Evolutionary conservation across 1,284 basidiomycete genomes (phyloP), one percentile per base, ranked within the genome.

Genomic region (Psilocybe mexicana): DNA sequence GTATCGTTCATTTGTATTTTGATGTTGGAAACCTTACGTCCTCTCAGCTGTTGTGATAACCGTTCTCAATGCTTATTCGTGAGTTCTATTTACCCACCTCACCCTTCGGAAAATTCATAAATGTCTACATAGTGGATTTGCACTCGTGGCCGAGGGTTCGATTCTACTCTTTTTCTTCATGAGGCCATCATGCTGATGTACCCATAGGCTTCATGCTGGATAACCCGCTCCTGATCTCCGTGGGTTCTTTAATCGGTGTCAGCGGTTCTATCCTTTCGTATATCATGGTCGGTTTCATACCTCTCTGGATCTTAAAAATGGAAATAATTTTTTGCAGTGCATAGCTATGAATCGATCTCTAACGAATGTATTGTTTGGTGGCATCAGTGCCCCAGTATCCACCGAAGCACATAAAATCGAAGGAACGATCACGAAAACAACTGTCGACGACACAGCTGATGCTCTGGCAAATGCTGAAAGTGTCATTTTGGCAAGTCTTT

Each of bases 251-350:
- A 45, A 94, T 94, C 59, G 92, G 91, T 46, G 90, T 93, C 67
- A 91, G 88, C 70, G 91, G 91, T 55, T 92, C 89, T n/a, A 94
- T 94, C 67, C 82, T 94, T 54, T 92, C 90, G 8, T 93, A 94
- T 66, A 93, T 94, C 68, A 94, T 94, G 92, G 92, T 92, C 59
- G 63, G 69, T 25, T 25, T 52, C 48, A 30, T 45, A 11, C 10
- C 35, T 56, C 48, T 2, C 30, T 30, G 3, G 28, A 44, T 12
- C 12, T 33, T 38, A 28, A 24, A n/a, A 53, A 30, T 66, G 43
- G 63, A 42, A 25, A 55, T 59, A 24, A 55, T 14, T 46, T 56
- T 26, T 54, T 60, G 40, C 63, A 93, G 92, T 94, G 92, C 68
- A 87, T 92, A 52, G 92, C 92, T 6, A 94, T 94, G 92, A 94